Base-by-base conservation (phyloP, 2,329 filamentous ascomycete species). In the Colletotrichum nymphaeae region DNA sequence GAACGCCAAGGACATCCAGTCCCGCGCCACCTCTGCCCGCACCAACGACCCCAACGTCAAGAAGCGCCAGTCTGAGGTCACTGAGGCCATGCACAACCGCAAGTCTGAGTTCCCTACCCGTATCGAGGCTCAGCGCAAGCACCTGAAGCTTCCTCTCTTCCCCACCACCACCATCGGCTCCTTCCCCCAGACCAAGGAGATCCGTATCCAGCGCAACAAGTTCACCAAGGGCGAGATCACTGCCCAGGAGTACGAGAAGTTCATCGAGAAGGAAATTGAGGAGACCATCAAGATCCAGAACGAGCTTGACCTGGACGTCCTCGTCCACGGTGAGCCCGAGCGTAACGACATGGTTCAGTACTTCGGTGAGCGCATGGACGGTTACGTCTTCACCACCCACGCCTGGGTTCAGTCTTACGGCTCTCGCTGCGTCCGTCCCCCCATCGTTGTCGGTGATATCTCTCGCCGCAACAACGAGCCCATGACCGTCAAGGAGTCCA, bases 301-400 rank as follows among this genome's bases (percentile, higher is more conserved):
- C 81, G 97, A 98, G 89, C 95, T 99, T 81, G 95, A 92, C 85
- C 93, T 99, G 68, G 97, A 99, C 80, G 97, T 99, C 84, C 94
- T 94, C 83, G 97, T 99, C 77, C 97, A 99, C 89, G 97, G 97
- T 84, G 97, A 99, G 91, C 97, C 97, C 74, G 97, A 99, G 92
- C 95, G 97, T 86, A 99, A 99, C 89, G 97, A 99, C 92, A 99
- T 99, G 97, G 97, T 99, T 67, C 97, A 99, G 88, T 99, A 98
- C 93, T 99, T 99, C 80, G 97, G 97, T 86, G 97, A 99, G 92
- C 94, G 95, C 82, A 91, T 99, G 76, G 92, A 97, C 81, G 97
- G 97, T 82, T 99, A 98, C 85, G 93, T 95, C 84, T 99, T 99
- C 92, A 99, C 97, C 84, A 98, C 96, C 84, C 94, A 98, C 88